Evolutionary conservation across 1,284 basidiomycete genomes (phyloP), one percentile per base, ranked within the genome.

Genomic region (Porogramme epimiltina): DNA sequence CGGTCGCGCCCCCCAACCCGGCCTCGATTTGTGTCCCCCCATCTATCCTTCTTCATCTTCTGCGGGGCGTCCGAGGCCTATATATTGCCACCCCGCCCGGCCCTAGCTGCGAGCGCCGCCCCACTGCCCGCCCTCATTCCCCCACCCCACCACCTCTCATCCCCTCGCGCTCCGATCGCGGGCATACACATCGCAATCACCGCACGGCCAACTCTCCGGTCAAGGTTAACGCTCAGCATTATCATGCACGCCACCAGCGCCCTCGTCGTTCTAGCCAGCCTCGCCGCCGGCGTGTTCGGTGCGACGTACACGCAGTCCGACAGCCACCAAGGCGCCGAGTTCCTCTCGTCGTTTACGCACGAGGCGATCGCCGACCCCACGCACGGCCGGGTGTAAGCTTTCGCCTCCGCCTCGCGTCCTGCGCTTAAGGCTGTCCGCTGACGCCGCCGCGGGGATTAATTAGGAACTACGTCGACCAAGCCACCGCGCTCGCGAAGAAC

Each of bases 321-420:
- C 55, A 77, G 70, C 51, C 71, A 75, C 60, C 65, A 71, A 26
- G 81, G 82, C 22, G 56, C 53, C 18, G 70, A 66, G 0, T 84
- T 85, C 62, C 71, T 78, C 52, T 63, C 70, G 41, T 66, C 71
- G 4, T 84, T 84, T 62, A 66, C 66, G 23, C 77, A 74, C 58
- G 56, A 78, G 61, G 75, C 78, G 18, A 78, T 80, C 42, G 36
- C 73, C 9, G 83, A 84, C 63, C 82, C 83, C 2, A 82, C 82
- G 2, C 70, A 80, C 59, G 82, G 82, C 28, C 73, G 81, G 51
- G 82, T 86, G 82, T 83, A 67, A 62, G 78, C 41, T 22, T 36
- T 24, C 15, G 8, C n/a, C 41, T 42, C 11, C 23, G 24, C 23
- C 15, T 16, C 24, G 24, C 11, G 24, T 3, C 2, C 18, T 24